phyloP scores from a whole-genome alignment of 352 stramenopile genomes.

The Phytopythium sindhum region DNA sequence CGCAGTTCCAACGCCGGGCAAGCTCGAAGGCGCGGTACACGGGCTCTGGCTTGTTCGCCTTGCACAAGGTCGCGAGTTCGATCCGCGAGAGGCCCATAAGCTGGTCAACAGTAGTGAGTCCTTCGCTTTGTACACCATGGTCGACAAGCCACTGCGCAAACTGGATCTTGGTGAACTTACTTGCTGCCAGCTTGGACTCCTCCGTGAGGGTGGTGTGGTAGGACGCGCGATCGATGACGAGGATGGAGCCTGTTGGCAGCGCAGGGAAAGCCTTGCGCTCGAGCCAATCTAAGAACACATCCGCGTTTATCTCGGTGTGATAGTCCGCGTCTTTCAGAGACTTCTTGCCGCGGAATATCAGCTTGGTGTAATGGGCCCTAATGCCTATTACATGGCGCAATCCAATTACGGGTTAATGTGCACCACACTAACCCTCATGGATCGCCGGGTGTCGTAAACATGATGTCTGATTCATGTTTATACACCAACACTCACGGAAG shows the following conservation, averaged over 20 bases:
- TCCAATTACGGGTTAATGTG: too few species aligned
- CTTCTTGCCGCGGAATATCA: too few species aligned
- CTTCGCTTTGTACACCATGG: not conserved
- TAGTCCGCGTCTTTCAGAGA: too few species aligned
- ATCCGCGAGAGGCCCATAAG: slow-evolving; percentile 1
- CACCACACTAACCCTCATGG: too few species aligned
- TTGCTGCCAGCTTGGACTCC: too few species aligned
- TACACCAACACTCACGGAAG: too few species aligned
- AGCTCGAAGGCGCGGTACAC: not conserved
- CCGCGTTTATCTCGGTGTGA: too few species aligned
- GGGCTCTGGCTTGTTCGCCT: slow-evolving; percentile 10
- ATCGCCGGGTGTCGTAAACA: too few species aligned
- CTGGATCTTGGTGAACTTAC: slow-evolving; percentile 8
- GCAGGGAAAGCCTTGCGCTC: slow-evolving; percentile 10
- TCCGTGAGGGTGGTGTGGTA: slow-evolving; percentile 22
- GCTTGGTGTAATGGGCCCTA: too few species aligned
- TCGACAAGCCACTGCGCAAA: slow-evolving; percentile 11
- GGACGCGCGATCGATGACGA: slow-evolving; percentile 20
- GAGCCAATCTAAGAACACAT: slow-evolving; percentile 24
- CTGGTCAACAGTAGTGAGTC: not conserved
- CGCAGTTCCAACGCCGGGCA: slow-evolving; percentile 7
- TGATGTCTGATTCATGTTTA: too few species aligned
- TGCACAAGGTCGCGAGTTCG: slow-evolving; percentile 8
- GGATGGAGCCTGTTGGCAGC: slow-evolving; percentile 7
- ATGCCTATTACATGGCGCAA: too few species aligned